These are phyloP conservation scores for Dinochytrium kinnereticum DNA, from an alignment of 371 early-diverging fungal species.

Conservation along the genomic window DNA sequence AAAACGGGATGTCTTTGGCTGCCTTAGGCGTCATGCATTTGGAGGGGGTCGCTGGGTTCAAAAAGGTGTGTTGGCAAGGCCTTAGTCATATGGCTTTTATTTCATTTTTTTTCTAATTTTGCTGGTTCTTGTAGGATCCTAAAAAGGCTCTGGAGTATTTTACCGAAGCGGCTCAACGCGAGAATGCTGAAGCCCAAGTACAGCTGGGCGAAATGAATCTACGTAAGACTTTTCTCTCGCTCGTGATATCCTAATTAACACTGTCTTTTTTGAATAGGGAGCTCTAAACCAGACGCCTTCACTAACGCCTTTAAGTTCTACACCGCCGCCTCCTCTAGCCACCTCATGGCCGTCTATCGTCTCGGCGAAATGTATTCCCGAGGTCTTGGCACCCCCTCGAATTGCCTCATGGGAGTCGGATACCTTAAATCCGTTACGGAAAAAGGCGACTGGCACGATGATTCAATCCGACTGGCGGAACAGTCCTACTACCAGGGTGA, in stretches of 20 bases:
- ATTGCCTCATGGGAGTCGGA: conserved; percentile 46
- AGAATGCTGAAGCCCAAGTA: conserved; percentile 56
- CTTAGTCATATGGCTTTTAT: too few species aligned
- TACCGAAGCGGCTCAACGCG: conserved; percentile 43
- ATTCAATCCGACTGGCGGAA: conserved; percentile 66
- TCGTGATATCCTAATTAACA: neutral
- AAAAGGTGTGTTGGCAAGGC: too few species aligned
- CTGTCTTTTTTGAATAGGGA: conserved; percentile 11
- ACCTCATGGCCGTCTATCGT: conserved; percentile 76
- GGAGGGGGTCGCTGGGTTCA: conserved; percentile 66
- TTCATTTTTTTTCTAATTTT: too few species aligned
- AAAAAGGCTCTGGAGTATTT: conserved; percentile 42
- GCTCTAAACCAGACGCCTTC: conserved; percentile 24
- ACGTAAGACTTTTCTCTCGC: conserved; percentile 24
- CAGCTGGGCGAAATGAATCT: conserved; percentile 47
- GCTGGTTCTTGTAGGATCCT: conserved; percentile 35
- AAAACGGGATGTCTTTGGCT: conserved; percentile 69
- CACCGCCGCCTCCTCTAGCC: conserved; percentile 57
- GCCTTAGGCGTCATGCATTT: conserved; percentile 84
- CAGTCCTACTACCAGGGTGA: conserved; percentile 65
- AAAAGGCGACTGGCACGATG: conserved; percentile 76
- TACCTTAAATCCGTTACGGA: conserved; percentile 84
- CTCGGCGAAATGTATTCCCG: conserved; percentile 69
- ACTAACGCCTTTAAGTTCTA: conserved; percentile 28
- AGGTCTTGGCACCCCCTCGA: conserved; percentile 32